Evolutionary conservation across 768 basidiomycete species (phyloP).

Genomic region (Amanita inopinata): DNA sequence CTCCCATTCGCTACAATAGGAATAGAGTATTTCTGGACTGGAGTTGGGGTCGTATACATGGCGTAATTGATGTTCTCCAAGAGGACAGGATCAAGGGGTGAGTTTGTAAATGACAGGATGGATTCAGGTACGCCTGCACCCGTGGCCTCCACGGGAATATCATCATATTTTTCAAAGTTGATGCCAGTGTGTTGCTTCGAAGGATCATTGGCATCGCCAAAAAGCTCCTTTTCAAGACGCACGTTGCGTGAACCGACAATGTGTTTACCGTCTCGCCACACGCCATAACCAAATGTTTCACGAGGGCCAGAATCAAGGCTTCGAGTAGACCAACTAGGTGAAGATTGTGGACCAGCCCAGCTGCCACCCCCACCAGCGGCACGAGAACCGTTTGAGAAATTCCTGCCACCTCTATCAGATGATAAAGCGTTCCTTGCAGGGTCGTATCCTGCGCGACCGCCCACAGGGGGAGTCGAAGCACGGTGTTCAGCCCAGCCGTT

Average conservation of each 20-base stretch:
- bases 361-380: constrained; percentile 30
- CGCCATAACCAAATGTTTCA: constrained; percentile 53
- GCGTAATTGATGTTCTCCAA: constrained; percentile 92
- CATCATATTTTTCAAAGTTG: constrained; percentile 99
- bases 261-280: constrained; percentile 88
- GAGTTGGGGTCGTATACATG: constrained; percentile 91
- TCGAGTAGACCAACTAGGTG: constrained; percentile 33
- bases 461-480: constrained; percentile 49
- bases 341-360: constrained; percentile 29
- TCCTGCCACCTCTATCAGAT: constrained; percentile 31
- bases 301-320: constrained; percentile 34
- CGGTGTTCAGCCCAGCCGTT: constrained; percentile 72
- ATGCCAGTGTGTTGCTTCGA: constrained; percentile 93
- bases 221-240: constrained; percentile 93
- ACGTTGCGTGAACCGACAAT: constrained; percentile 73
- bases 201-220: constrained; percentile 78
- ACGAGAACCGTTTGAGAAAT: constrained; percentile 31
- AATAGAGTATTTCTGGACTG: constrained; percentile 99
- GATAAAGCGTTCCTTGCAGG: constrained; percentile 20
- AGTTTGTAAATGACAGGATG: constrained; percentile 73
- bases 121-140: constrained; percentile 97
- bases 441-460: constrained; percentile 36
- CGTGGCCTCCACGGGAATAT: constrained; percentile 98
- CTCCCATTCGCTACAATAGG: constrained; percentile 89
- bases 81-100: constrained; percentile 87